phyloP scores from a whole-genome alignment of 768 basidiomycete species.

The Mrakia blollopis region DNA sequence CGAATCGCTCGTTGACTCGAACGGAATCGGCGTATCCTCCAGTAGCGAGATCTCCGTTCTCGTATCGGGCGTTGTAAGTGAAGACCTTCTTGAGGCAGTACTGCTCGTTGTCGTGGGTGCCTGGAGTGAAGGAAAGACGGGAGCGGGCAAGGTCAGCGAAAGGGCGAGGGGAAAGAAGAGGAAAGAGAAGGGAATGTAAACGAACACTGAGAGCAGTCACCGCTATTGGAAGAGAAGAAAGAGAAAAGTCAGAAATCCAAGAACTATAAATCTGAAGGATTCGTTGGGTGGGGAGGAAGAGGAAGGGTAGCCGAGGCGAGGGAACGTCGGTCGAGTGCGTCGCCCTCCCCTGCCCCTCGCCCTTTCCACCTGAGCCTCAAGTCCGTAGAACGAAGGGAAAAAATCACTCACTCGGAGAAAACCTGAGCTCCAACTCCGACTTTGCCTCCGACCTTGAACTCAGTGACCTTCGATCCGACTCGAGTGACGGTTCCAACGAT shows the following conservation, averaged over 20 bases:
- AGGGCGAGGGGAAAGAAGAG: too few relatives aligned
- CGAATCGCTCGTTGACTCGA: constrained; percentile 51
- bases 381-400: too few relatives aligned
- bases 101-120: constrained; percentile 55
- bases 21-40: constrained; percentile 55
- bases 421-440: constrained; percentile 57
- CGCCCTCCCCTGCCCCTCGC: too few relatives aligned
- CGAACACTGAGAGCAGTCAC: constrained; percentile 40
- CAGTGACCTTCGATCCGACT: constrained; percentile 55
- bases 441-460: constrained; percentile 56
- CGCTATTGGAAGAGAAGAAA: constrained; percentile 23
- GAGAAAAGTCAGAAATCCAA: too few relatives aligned
- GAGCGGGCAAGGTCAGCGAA: too few relatives aligned
- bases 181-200: too few relatives aligned
- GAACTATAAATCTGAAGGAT: too few relatives aligned
- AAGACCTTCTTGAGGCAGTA: constrained; percentile 51
- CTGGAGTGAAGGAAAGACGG: constrained; percentile 35
- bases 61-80: constrained; percentile 43
- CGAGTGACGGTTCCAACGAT: constrained; percentile 55
- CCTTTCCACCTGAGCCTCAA: too few relatives aligned
- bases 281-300: too few relatives aligned
- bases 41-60: constrained; percentile 41
- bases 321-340: too few relatives aligned
- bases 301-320: too few relatives aligned
- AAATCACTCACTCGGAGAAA: constrained; percentile 47